Conservation (phyloP, 2,329 filamentous ascomycete genomes). For the Orbilia ellipsospora region DNA sequence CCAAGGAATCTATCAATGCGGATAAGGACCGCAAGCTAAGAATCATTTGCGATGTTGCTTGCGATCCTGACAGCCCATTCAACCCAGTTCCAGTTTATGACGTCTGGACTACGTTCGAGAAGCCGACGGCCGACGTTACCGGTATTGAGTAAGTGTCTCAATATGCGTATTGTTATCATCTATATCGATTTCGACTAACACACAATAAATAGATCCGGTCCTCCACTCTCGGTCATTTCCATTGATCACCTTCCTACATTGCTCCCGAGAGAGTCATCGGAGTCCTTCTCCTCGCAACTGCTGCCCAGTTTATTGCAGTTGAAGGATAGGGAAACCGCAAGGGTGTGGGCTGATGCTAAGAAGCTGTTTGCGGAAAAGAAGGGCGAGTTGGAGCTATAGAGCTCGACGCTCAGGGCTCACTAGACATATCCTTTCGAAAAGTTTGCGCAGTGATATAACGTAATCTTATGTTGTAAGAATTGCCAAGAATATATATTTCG, state of each 20-base stretch:
- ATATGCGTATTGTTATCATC: neutral
- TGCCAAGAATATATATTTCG: no score
- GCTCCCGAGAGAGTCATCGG: slow-evolving; percentile 84
- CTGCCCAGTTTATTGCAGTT: slow-evolving; percentile 81
- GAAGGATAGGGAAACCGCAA: slow-evolving; percentile 76
- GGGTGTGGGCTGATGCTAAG: slow-evolving; percentile 87
- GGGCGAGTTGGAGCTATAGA: slow-evolving; percentile 66
- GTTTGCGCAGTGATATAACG: no score
- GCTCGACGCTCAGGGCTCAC: no score
- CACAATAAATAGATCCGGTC: slow-evolving; percentile 60
- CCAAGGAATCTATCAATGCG: slow-evolving; percentile 73
- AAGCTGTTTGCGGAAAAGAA: slow-evolving; percentile 87
- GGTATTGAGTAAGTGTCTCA: slow-evolving; percentile 45
- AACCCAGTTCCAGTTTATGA: slow-evolving; percentile 84
- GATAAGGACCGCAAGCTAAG: slow-evolving; percentile 76
- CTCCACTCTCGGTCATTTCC: slow-evolving; percentile 80
- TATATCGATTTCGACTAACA: neutral
- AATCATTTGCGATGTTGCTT: slow-evolving; percentile 82
- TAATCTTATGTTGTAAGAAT: no score
- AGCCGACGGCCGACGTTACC: slow-evolving; percentile 75
- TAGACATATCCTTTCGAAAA: no score
- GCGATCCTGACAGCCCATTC: slow-evolving; percentile 78
- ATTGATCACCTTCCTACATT: slow-evolving; percentile 88
- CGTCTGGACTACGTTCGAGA: slow-evolving; percentile 85
- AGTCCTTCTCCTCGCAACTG: slow-evolving; percentile 82